Percentiles rank a stretch among this genome's conserved stretches.
phyloP scores from a whole-genome alignment of 768 basidiomycete genomes.

The Mycena sanguinolenta region DNA sequence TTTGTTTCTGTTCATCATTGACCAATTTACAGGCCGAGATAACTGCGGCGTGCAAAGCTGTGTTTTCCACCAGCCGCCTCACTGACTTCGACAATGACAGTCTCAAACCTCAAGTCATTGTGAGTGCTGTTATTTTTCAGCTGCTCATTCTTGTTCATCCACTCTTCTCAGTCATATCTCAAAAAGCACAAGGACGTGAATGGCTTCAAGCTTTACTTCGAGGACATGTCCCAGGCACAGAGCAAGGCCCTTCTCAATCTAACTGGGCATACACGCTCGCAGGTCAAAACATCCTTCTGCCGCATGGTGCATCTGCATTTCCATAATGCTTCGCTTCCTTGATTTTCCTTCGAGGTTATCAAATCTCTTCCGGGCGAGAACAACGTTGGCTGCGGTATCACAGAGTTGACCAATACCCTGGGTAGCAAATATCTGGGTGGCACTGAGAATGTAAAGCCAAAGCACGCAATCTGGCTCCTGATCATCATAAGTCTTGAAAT shows the following conservation, averaged over 20 bases:
- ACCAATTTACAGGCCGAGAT: too few relatives aligned
- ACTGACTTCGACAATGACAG: conserved; percentile 1
- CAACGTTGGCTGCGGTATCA: neutral
- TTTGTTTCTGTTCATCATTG: too few relatives aligned
- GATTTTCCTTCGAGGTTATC: neutral
- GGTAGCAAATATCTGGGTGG: neutral
- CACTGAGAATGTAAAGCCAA: neutral
- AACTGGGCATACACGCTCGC: neutral
- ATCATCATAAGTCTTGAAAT: neutral
- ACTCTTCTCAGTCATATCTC: neutral
- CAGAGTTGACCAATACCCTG: neutral
- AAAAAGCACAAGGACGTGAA: neutral
- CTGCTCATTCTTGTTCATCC: neutral
- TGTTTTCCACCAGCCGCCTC: neutral
- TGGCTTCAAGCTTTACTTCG: conserved; percentile 5
- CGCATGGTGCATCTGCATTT: neutral
- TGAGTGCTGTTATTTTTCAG: neutral
- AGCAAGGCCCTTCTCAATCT: neutral
- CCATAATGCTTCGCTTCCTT: neutral
- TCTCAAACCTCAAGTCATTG: neutral
- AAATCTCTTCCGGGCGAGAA: neutral
- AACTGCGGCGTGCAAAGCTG: neutral
- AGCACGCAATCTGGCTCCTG: conserved; percentile 12
- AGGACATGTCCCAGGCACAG: neutral
- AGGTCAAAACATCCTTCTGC: neutral